Conservation (phyloP, 2,329 filamentous ascomycete genomes). For the Paraphaeosphaeria minitans region DNA sequence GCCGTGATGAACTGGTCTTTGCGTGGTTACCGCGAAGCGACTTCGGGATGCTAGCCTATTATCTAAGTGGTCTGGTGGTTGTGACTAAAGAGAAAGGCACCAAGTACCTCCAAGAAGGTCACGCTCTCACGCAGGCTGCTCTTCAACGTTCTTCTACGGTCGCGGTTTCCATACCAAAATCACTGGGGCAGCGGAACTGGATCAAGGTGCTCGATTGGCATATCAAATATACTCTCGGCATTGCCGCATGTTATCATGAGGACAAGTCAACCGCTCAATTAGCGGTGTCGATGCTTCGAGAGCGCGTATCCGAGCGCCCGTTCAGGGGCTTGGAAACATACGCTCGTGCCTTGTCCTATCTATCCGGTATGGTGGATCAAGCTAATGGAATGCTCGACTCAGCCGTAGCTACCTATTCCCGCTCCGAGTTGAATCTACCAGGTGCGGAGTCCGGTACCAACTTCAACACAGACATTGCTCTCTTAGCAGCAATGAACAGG, state of each 20-base stretch:
- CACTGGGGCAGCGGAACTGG: slow-evolving; percentile 61
- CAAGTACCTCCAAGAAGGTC: slow-evolving; percentile 62
- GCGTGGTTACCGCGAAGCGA: slow-evolving; percentile 66
- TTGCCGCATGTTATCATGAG: slow-evolving; percentile 71
- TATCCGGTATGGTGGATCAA: slow-evolving; percentile 77
- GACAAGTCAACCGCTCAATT: slow-evolving; percentile 63
- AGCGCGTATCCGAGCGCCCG: slow-evolving; percentile 49
- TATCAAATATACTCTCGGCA: slow-evolving; percentile 71
- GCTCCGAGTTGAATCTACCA: slow-evolving; percentile 62
- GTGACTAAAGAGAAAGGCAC: slow-evolving; percentile 61
- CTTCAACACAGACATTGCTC: slow-evolving; percentile 48
- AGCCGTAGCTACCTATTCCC: slow-evolving; percentile 71
- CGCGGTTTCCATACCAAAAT: slow-evolving; percentile 28
- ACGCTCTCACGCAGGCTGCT: slow-evolving; percentile 54
- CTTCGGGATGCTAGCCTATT: slow-evolving; percentile 63
- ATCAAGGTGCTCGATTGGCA: slow-evolving; percentile 69
- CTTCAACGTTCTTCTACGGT: slow-evolving; percentile 25
- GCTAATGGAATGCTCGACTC: slow-evolving; percentile 73
- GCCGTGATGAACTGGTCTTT: slow-evolving; percentile 56
- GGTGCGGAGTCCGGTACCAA: slow-evolving; percentile 26
- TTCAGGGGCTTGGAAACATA: slow-evolving; percentile 50
- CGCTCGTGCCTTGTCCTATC: slow-evolving; percentile 67
- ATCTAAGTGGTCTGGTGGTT: slow-evolving; percentile 62
- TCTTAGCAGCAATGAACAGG: slow-evolving; percentile 56
- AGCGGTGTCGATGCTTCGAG: slow-evolving; percentile 26